Conservation (phyloP, 768 basidiomycete species). For the Tylopilus subfusipes region DNA sequence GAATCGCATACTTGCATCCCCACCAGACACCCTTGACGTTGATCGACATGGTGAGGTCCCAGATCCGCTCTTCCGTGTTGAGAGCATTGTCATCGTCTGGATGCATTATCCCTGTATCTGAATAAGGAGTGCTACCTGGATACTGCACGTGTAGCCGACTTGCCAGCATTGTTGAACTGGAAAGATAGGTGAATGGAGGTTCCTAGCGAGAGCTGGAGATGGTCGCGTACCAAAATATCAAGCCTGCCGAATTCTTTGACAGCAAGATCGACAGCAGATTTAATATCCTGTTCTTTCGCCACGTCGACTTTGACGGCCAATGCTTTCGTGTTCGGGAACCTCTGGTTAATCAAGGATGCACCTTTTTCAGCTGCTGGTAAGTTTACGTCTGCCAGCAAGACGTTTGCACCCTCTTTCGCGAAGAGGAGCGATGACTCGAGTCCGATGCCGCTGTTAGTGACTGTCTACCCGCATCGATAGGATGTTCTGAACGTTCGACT, state of each 20-base stretch:
- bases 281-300: slow-evolving; percentile 81
- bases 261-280: slow-evolving; percentile 74
- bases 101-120: slow-evolving; percentile 88
- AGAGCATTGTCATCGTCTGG: slow-evolving; percentile 90
- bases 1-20: slow-evolving; percentile 97
- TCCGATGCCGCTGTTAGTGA: slow-evolving; percentile 77
- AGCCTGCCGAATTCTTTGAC: slow-evolving; percentile 87
- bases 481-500: slow-evolving; percentile 30
- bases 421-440: slow-evolving; percentile 95
- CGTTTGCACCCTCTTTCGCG: slow-evolving; percentile 89
- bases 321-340: slow-evolving; percentile 67
- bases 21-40: slow-evolving; percentile 99
- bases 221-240: slow-evolving; percentile 78
- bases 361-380: slow-evolving; percentile 65
- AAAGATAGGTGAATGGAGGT: slow-evolving; percentile 2
- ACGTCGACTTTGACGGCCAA: slow-evolving; percentile 81
- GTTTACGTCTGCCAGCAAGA: slow-evolving; percentile 89
- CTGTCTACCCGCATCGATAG: slow-evolving; percentile 6
- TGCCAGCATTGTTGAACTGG: slow-evolving; percentile 93
- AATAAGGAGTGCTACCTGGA: background rate
- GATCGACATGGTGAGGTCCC: slow-evolving; percentile 91
- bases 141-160: slow-evolving; percentile 10
- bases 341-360: slow-evolving; percentile 56
- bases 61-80: slow-evolving; percentile 95
- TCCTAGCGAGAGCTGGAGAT: background rate